A percentile compares a stretch with the other conserved stretches of the same genome.
These are phyloP conservation scores for Pyrrhoderma noxium DNA, from an alignment of 1,284 basidiomycete species.

Conservation along the genomic window DNA sequence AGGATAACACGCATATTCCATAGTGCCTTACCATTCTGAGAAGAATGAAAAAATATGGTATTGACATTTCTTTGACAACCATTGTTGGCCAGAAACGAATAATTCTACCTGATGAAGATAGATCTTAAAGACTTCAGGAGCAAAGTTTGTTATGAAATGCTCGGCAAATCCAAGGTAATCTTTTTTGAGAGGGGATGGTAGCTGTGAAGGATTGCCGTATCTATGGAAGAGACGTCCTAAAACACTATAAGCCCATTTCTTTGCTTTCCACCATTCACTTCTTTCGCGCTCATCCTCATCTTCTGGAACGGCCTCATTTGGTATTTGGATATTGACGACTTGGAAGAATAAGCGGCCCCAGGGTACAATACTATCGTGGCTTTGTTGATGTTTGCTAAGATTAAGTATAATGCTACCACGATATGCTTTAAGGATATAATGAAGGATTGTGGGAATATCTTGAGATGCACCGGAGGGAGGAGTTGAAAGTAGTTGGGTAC, in stretches of 20 bases:
- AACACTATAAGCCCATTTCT: constrained; percentile 82
- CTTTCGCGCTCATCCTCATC: constrained; percentile 69
- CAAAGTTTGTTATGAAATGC: constrained; percentile 72
- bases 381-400: constrained; percentile 68
- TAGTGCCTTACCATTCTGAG: constrained; percentile 59
- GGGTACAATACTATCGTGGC: constrained; percentile 63
- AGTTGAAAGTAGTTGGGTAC: constrained; percentile 49
- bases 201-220: constrained; percentile 80
- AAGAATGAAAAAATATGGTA: constrained; percentile 79
- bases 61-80: constrained; percentile 77
- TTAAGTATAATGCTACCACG: constrained; percentile 69
- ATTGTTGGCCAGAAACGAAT: constrained; percentile 60
- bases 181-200: constrained; percentile 61
- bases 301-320: constrained; percentile 56
- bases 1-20: constrained; percentile 23
- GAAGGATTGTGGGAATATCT: constrained; percentile 71
- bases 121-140: constrained; percentile 76
- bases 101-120: constrained; percentile 74
- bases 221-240: constrained; percentile 71
- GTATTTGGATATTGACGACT: constrained; percentile 63
- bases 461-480: constrained; percentile 48
- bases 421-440: constrained; percentile 79
- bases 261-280: constrained; percentile 81
- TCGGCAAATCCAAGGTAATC: constrained; percentile 68
- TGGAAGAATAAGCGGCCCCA: constrained; percentile 82